phyloP scores from a whole-genome alignment of 1,139 yeast species.

The Debaryomyces fabryi region DNA sequence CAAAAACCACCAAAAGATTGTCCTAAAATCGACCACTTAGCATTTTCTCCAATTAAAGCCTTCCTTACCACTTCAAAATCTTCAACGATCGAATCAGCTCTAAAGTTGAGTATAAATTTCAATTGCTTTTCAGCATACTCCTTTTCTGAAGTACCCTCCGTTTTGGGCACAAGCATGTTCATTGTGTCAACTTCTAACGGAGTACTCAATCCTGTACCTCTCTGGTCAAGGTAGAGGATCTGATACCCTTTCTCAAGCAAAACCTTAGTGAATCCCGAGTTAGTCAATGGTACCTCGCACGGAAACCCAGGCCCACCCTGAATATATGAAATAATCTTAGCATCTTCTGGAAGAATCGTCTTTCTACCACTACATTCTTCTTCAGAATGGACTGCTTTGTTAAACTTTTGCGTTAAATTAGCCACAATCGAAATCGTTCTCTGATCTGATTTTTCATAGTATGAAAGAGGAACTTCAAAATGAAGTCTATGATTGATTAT shows the following conservation, averaged over 20 bases:
- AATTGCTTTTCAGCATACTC: conserved; percentile 29
- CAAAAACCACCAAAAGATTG: conserved; percentile 64
- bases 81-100: conserved; percentile 54
- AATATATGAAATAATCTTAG: conserved; percentile 44
- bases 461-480: conserved; percentile 31
- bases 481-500: conserved; percentile 30
- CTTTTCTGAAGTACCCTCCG: conserved; percentile 21
- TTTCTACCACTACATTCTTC: conserved; percentile 2
- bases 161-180: conserved; percentile 17
- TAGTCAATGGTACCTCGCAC: conserved; percentile 40
- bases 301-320: conserved; percentile 68
- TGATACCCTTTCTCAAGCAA: conserved; percentile 48
- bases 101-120: conserved; percentile 42
- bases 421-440: conserved; percentile 33
- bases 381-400: conserved; percentile 20
- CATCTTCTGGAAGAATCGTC: conserved; percentile 26
- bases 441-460: conserved; percentile 16
- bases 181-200: conserved; percentile 43
- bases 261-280: conserved; percentile 37
- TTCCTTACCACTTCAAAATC: conserved; percentile 52
- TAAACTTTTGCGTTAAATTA: conserved; percentile 38
- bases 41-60: conserved; percentile 30
- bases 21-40: conserved; percentile 55
- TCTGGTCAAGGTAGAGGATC: conserved; percentile 54
- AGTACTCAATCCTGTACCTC: conserved; percentile 60